These are phyloP conservation scores for Mucor lusitanicus DNA, from an alignment of 371 early-diverging fungal species.

Conservation along the genomic window DNA sequence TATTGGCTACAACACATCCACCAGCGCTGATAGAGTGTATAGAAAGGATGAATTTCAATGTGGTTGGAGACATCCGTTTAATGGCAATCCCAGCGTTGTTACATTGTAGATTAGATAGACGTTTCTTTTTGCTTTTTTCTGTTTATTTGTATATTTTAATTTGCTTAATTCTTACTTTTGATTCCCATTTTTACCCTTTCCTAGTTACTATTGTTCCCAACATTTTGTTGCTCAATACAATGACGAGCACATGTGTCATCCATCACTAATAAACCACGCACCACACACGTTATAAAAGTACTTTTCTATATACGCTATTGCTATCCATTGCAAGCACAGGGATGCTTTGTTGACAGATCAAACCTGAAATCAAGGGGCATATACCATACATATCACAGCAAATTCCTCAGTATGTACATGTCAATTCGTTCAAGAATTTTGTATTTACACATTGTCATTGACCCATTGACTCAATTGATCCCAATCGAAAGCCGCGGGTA, in stretches of 20 bases:
- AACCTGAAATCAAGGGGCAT: too few species aligned
- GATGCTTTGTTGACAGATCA: too few species aligned
- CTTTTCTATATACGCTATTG: too few species aligned
- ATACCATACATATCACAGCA: too few species aligned
- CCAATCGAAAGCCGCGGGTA: slow-evolving; percentile 38
- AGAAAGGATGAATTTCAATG: slow-evolving; percentile 49
- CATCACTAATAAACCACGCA: background rate
- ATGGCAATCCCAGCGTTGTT: slow-evolving; percentile 30
- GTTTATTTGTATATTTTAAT: background rate
- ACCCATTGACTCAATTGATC: slow-evolving; percentile 36
- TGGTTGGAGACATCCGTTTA: slow-evolving; percentile 55
- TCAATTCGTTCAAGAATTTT: too few species aligned
- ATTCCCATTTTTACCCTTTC: background rate
- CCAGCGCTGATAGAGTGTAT: slow-evolving; percentile 45
- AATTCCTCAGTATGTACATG: too few species aligned
- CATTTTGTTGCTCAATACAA: too few species aligned
- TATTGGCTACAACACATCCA: slow-evolving; percentile 53
- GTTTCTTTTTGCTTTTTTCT: background rate
- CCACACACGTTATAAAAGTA: too few species aligned
- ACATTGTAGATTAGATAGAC: slow-evolving; percentile 18
- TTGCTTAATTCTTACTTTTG: background rate
- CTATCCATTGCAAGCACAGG: too few species aligned
- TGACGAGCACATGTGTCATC: background rate
- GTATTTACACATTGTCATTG: background rate
- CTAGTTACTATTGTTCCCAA: background rate